Evolutionary conservation across 345 rosid genomes (phyloP).

Genomic region (Citrus cavaleriei): DNA sequence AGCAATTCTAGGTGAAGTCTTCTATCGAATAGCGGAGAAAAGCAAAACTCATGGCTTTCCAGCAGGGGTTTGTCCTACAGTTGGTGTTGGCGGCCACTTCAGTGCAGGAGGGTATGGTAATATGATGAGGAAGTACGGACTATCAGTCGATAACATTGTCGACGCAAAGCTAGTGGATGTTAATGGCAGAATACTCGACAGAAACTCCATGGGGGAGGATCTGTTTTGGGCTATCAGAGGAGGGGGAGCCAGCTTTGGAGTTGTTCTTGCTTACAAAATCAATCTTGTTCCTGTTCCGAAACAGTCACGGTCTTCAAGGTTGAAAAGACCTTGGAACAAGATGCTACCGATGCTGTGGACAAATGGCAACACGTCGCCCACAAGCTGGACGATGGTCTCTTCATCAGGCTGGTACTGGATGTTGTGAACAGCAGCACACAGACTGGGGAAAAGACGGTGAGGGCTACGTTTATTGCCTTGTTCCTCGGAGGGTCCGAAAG

Average conservation of each 20-base stretch:
- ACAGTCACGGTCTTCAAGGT: neutral
- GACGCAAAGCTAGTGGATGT: constrained; percentile 6
- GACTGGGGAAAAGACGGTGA: neutral
- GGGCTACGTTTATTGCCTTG: neutral
- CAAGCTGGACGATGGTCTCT: constrained; percentile 1
- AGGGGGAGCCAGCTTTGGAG: constrained; percentile 15
- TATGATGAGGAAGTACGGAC: neutral
- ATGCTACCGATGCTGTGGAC: neutral
- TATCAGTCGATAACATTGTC: neutral
- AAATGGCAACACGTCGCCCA: constrained; percentile 1
- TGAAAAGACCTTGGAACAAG: neutral
- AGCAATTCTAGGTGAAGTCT: constrained; percentile 5
- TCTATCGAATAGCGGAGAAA: neutral
- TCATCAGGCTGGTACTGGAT: constrained; percentile 1
- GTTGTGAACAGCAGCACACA: neutral
- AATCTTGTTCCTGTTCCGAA: neutral
- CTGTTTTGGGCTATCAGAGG: constrained; percentile 13
- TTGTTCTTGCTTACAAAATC: constrained; percentile 2
- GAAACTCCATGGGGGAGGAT: constrained; percentile 6
- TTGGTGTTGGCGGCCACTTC: constrained; percentile 2
- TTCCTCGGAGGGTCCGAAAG: neutral
- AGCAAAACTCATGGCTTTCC: constrained; percentile 6
- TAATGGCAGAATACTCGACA: neutral
- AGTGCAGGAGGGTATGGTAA: constrained; percentile 2
- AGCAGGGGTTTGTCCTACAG: constrained; percentile 6